A percentile compares a stretch with the other conserved stretches of the same genome.
Evolutionary conservation across 2,329 filamentous ascomycete species (phyloP).

Genomic region (Cladosporium sp.): DNA sequence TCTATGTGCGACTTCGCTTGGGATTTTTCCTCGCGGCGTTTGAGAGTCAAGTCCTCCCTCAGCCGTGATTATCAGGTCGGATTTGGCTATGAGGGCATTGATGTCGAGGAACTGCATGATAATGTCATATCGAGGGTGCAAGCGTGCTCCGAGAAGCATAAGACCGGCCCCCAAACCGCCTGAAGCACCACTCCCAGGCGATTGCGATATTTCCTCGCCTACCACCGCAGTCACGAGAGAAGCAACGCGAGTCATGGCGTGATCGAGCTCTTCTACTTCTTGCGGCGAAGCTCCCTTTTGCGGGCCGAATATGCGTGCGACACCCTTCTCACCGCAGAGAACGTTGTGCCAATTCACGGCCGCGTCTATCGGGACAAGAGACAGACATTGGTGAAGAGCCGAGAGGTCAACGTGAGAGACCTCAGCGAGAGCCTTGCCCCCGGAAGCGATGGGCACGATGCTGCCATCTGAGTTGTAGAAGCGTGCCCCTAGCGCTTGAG

Average conservation of each 20-base stretch:
- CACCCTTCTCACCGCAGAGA: conserved; percentile 46
- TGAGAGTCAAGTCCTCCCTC: conserved; percentile 52
- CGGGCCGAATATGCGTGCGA: conserved; percentile 48
- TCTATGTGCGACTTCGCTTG: conserved; percentile 48
- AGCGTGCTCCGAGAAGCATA: conserved; percentile 43
- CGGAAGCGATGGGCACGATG: conserved; percentile 36
- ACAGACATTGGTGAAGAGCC: conserved; percentile 36
- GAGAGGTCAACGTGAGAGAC: conserved; percentile 40
- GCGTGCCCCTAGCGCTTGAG: conserved; percentile 48
- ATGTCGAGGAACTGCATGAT: conserved; percentile 50
- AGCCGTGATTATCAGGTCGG: conserved; percentile 50
- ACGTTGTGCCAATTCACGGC: conserved; percentile 52
- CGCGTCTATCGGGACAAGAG: conserved; percentile 42
- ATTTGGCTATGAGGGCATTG: conserved; percentile 43
- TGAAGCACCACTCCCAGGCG: conserved; percentile 49
- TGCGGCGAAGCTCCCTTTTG: conserved; percentile 48
- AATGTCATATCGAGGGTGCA: conserved; percentile 47
- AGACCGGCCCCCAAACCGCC: conserved; percentile 52
- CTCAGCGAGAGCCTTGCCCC: conserved; percentile 38
- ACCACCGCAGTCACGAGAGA: conserved; percentile 33
- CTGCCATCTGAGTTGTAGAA: conserved; percentile 38
- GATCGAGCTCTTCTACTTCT: conserved; percentile 41
- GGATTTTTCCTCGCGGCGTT: conserved; percentile 51
- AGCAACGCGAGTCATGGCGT: conserved; percentile 43
- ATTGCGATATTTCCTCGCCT: conserved; percentile 33